These are phyloP conservation scores for Lolium perenne DNA, from an alignment of 176 grass and related monocot genomes.

Conservation along the genomic window DNA sequence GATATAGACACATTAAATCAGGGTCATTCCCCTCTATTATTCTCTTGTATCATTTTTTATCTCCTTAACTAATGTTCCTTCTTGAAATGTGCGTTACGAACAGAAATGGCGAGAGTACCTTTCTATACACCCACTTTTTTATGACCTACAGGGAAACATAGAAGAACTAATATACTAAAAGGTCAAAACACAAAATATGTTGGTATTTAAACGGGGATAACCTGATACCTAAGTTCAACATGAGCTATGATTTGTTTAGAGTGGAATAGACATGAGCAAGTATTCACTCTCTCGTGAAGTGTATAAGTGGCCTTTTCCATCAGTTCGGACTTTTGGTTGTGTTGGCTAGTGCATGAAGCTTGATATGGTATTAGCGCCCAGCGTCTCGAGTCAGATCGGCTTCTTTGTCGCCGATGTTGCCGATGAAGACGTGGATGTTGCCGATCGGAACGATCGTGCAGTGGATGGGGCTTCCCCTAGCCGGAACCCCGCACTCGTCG, in stretches of 20 bases:
- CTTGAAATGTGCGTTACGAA: background rate
- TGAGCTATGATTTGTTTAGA: background rate
- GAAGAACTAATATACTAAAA: background rate
- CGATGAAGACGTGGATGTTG: too few relatives aligned
- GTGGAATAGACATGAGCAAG: slow-evolving; percentile 18
- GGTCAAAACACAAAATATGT: background rate
- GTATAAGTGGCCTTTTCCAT: too few relatives aligned
- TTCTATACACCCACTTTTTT: background rate
- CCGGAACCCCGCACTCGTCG: too few relatives aligned
- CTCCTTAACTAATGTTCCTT: background rate
- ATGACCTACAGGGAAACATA: background rate
- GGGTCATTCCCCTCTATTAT: background rate
- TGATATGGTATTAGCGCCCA: too few relatives aligned
- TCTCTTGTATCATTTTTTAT: background rate
- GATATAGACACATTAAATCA: background rate
- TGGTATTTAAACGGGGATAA: background rate
- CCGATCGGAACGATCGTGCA: too few relatives aligned
- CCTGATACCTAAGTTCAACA: background rate
- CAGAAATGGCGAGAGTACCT: background rate
- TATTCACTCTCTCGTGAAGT: background rate
- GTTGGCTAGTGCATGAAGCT: too few relatives aligned
- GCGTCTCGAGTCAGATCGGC: too few relatives aligned
- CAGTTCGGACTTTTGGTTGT: too few relatives aligned
- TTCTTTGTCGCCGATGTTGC: too few relatives aligned
- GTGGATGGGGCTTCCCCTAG: too few relatives aligned